These are phyloP conservation scores for Ottelia alismoides DNA, from an alignment of 106 monocot species.

Conservation along the genomic window DNA sequence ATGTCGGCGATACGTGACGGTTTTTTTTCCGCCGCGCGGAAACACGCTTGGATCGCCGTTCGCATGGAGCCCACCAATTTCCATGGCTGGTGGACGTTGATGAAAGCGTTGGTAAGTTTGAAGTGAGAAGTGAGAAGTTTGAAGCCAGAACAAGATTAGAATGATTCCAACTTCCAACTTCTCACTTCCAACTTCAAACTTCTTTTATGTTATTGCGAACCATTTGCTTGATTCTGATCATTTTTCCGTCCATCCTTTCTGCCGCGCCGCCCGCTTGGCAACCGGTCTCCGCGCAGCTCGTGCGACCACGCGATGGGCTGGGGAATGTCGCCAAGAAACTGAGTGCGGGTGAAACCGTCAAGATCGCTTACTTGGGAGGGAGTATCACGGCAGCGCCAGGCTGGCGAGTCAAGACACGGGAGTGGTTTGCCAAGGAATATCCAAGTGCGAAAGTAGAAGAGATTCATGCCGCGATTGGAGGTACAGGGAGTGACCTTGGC, in stretches of 20 bases:
- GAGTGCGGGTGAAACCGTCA: not conserved
- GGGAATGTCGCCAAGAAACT: not conserved
- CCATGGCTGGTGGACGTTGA: no score
- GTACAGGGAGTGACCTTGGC: not conserved
- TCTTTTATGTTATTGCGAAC: not conserved
- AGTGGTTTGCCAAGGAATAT: not conserved
- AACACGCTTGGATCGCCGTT: no score
- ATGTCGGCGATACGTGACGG: no score
- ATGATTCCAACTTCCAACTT: not conserved
- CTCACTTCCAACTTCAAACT: not conserved
- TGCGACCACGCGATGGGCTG: not conserved
- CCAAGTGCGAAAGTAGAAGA: not conserved
- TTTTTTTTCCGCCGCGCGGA: no score
- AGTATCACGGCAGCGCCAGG: not conserved
- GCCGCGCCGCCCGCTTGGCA: not conserved
- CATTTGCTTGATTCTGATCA: not conserved
- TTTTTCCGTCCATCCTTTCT: not conserved
- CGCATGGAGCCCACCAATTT: no score
- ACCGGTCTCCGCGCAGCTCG: not conserved
- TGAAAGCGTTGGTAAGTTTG: no score
- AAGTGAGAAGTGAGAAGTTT: no score
- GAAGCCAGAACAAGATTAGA: no score
- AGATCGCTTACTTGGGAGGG: not conserved
- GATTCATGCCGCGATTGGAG: not conserved
- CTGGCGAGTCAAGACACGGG: not conserved